Evolutionary conservation across 2,329 filamentous ascomycete genomes (phyloP), one percentile per base, ranked within the genome.

Genomic region (Fusarium sp.): DNA sequence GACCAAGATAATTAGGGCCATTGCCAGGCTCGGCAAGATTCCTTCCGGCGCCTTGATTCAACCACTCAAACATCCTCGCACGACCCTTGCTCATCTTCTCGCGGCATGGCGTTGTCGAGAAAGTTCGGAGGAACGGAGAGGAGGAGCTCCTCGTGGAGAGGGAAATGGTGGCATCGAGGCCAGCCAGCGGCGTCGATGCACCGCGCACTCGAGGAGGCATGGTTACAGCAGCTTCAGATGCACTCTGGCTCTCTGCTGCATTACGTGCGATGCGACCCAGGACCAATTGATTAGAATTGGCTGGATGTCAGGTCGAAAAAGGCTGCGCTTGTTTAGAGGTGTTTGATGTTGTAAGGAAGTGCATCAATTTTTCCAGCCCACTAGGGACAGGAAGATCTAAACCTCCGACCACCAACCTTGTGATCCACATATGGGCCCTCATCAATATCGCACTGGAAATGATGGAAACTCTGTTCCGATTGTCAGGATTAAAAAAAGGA

Each of bases 71-170:
- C 78, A 86, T 84, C 38, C 66, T 63, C 62, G 79, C 77, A 13
- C 83, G 82, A 33, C 67, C 71, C 56, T 77, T 77, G 57, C 78
- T 80, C 74, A 79, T 81, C 76, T 83, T 82, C 57, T 78, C 77
- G 44, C 75, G 78, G 50, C 78, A 78, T 55, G 79, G 73, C 26
- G 83, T 85, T 44, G 83, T 80, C 57, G 81, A 82, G 67, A 85
- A 84, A 46, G 75, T 64, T 53, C 81, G 79, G 58, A 62, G 55
- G 35, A 78, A 75, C 15, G 72, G 58, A 23, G 71, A 56, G 32
- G 55, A 20, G 26, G 49, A 44, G 40, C 32, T 50, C 66, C 61
- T 54, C n/a, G 62, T 64, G 42, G 56, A 63, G 38, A 72, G 46
- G n/a, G 67, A 70, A 59, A 67, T 64, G 58, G 75, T 69, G 41